Evolutionary conservation across 331 rosid genomes (phyloP), one percentile per base, ranked within the genome.

Genomic region (Dryas integrifolia): DNA sequence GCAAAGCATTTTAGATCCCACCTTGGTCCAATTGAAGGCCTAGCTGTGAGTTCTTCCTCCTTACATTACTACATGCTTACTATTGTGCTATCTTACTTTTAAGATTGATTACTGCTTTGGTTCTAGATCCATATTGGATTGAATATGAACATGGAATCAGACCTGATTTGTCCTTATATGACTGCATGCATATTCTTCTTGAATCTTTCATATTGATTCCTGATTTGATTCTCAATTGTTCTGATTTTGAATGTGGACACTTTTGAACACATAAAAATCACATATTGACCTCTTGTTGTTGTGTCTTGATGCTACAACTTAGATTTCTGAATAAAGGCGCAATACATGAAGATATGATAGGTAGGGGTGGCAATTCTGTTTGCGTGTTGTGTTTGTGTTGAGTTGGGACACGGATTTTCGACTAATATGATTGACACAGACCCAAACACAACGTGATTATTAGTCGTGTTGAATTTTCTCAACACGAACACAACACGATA

Each of bases 1-100:
- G 98, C 98, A 35, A 94, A 94, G 79, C 98, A 94, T 81, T 94
- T 91, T 79, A 86, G 96, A 77, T 91, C 98, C 66, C 98, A 94
- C 77, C 92, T 94, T 49, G 98, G 96, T 84, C 96, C 98, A 67
- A 94, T 94, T 76, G 97, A 91, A 83, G 98, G 92, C 70, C 75
- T 94, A 82, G 88, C 97, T 39, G 97, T 94, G 84, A 86, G 98
- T 89, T 70, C 41, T 55, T 83, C 65, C 30, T 66, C 73, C 53
- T 59, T 39, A n/a, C 62, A 11, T 58, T 45, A 61, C 61, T 72
- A 67, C 64, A 30, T 51, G 26, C 53, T 44, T 84, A 46, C 13
- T 15, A 43, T 30, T 65, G 39, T 6, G 40, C 61, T 6, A 35
- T 77, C 24, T 49, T 64, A 48, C 65, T 40, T 65, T 51, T 73